A percentile compares a stretch with the other conserved stretches of the same genome.
Conservation (phyloP, 345 rosid genomes). For the Zanthoxylum bungeanum region DNA sequence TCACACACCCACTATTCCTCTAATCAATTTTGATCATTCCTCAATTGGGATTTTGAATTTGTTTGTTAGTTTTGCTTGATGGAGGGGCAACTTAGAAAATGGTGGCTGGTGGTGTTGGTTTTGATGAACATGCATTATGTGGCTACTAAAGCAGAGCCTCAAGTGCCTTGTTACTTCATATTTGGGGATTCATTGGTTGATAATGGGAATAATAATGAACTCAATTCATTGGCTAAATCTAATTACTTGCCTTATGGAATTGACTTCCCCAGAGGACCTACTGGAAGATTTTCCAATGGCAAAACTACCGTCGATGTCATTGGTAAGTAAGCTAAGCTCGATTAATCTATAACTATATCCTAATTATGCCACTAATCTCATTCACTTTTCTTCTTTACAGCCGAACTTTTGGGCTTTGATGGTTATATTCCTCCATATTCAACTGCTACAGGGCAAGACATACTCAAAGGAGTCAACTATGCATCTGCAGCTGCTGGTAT, state of each 20-base stretch:
- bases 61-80: constrained; percentile 5
- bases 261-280: constrained; percentile 49
- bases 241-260: constrained; percentile 61
- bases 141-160: constrained; percentile 17
- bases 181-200: constrained; percentile 66
- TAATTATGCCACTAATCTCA: no score
- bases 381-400: constrained; percentile 35
- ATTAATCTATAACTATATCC: no score
- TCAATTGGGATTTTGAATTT: background rate
- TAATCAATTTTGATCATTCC: background rate
- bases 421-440: constrained; percentile 37
- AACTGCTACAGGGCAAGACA: constrained; percentile 16
- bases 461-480: constrained; percentile 57
- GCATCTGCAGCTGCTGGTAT: constrained; percentile 73
- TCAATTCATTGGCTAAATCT: constrained; percentile 48
- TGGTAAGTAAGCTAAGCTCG: no score
- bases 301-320: constrained; percentile 45
- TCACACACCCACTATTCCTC: background rate
- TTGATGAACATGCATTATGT: background rate
- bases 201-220: constrained; percentile 58
- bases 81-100: constrained; percentile 34
- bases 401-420: constrained; percentile 38
- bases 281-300: constrained; percentile 68
- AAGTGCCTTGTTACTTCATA: constrained; percentile 54
- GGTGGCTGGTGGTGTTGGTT: constrained; percentile 12